Conservation (phyloP, 768 basidiomycete genomes). For the Agrocybe pediades region DNA sequence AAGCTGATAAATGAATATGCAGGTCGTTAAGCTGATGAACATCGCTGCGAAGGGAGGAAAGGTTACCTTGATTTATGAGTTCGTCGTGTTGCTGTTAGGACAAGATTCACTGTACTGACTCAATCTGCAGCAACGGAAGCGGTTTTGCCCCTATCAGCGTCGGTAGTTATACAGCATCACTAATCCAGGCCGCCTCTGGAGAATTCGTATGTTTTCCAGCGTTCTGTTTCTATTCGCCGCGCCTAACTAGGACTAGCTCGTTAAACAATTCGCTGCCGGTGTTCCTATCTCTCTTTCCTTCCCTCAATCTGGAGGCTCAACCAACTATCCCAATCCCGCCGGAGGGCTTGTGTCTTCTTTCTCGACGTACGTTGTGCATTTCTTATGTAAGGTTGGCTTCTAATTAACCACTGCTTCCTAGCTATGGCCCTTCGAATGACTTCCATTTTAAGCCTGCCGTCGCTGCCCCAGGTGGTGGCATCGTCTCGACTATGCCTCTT, state of each 20-base stretch:
- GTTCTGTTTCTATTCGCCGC: background rate
- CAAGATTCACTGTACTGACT: background rate
- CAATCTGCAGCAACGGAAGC: slow-evolving; percentile 42
- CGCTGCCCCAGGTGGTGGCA: slow-evolving; percentile 50
- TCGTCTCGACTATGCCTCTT: slow-evolving; percentile 44
- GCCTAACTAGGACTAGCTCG: slow-evolving; percentile 36
- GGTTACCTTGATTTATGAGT: slow-evolving; percentile 57
- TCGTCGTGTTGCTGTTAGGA: slow-evolving; percentile 16
- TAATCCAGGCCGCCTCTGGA: slow-evolving; percentile 59
- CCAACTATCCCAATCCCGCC: slow-evolving; percentile 45
- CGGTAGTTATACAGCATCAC: slow-evolving; percentile 46
- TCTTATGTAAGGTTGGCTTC: background rate
- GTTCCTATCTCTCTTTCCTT: slow-evolving; percentile 43
- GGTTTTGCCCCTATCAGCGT: slow-evolving; percentile 44
- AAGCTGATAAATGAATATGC: no score
- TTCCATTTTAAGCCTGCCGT: slow-evolving; percentile 53
- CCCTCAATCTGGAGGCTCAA: slow-evolving; percentile 45
- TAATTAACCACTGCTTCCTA: slow-evolving; percentile 8
- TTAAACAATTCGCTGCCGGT: slow-evolving; percentile 48
- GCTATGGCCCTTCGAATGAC: slow-evolving; percentile 64
- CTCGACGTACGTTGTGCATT: slow-evolving; percentile 34
- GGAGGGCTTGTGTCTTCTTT: slow-evolving; percentile 61
- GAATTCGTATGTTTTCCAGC: slow-evolving; percentile 43
- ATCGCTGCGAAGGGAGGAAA: slow-evolving; percentile 54
- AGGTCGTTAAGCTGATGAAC: slow-evolving; percentile 55